Conservation (phyloP, 2,329 filamentous ascomycete species). For the Aciculosporium take region DNA sequence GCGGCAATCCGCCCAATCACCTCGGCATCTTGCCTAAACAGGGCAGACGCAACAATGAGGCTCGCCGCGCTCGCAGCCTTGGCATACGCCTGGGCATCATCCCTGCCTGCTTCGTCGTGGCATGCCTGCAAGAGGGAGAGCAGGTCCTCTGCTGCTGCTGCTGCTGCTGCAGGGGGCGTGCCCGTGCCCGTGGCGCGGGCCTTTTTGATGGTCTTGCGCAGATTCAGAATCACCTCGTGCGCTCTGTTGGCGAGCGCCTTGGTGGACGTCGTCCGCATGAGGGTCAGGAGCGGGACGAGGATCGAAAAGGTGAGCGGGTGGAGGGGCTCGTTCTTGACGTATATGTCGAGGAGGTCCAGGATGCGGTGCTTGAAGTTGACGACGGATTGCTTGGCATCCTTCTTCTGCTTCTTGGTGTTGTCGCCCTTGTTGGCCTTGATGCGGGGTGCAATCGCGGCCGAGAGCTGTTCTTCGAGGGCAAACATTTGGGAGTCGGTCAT, state of each 20-base stretch:
- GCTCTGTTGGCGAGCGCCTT: constrained; percentile 65
- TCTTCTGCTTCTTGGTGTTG: constrained; percentile 70
- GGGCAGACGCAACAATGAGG: constrained; percentile 48
- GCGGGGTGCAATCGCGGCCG: constrained; percentile 71
- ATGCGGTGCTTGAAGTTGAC: constrained; percentile 92
- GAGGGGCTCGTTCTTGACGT: constrained; percentile 62
- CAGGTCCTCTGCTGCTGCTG: constrained; percentile 23
- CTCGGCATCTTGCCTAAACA: constrained; percentile 40
- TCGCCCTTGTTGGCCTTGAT: constrained; percentile 41
- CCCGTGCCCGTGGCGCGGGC: constrained; percentile 18
- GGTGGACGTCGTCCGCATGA: constrained; percentile 62
- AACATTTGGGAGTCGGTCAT: constrained; percentile 98
- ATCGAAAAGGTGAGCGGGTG: constrained; percentile 54
- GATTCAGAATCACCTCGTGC: constrained; percentile 55
- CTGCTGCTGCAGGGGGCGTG: not conserved
- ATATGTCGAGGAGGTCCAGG: constrained; percentile 75
- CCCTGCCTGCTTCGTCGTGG: constrained; percentile 52
- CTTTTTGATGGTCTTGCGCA: constrained; percentile 54
- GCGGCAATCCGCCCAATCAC: constrained; percentile 41
- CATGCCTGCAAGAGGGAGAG: constrained; percentile 49
- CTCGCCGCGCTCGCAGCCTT: constrained; percentile 62
- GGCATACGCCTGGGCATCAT: constrained; percentile 55
- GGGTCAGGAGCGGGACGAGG: constrained; percentile 60
- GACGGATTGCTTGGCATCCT: constrained; percentile 77
- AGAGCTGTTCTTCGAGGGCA: constrained; percentile 67